phyloP scores from a whole-genome alignment of 257 asterid species.

The Nicotiana undulata region DNA sequence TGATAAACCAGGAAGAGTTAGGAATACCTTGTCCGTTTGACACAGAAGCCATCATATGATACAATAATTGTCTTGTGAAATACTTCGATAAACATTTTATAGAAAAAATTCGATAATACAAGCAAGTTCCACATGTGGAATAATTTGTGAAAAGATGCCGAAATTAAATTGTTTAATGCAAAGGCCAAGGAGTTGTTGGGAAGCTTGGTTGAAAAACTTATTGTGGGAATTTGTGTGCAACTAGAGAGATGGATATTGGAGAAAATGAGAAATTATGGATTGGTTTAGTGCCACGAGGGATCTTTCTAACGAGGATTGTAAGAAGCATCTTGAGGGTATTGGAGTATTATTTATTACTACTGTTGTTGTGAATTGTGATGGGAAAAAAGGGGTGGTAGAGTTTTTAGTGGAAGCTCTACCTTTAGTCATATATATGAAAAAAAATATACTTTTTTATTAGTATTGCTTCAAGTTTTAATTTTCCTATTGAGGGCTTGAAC shows the following conservation, averaged over 20 bases:
- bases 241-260: conserved; percentile 12
- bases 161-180: background rate
- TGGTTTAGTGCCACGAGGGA: conserved; percentile 39
- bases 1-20: background rate
- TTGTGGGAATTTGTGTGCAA: conserved; percentile 10
- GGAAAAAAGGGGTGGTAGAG: conserved; percentile 32
- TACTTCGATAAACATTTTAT: conserved; percentile 21
- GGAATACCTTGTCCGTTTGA: conserved; percentile 15
- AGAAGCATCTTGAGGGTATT: conserved; percentile 29
- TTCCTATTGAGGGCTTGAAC: too few species aligned
- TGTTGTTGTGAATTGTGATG: conserved; percentile 28
- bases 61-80: conserved; percentile 35
- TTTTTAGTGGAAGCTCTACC: conserved; percentile 37
- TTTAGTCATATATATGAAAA: conserved; percentile 27
- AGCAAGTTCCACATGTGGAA: conserved; percentile 26
- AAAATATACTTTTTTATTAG: conserved; percentile 26
- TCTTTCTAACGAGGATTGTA: conserved; percentile 23
- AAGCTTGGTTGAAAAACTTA: background rate
- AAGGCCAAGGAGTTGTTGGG: conserved; percentile 14
- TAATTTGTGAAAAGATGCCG: too few species aligned
- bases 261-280: conserved; percentile 11
- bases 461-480: too few species aligned
- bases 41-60: conserved; percentile 31
- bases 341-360: background rate
- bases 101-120: conserved; percentile 11